Evolutionary conservation across 2,329 filamentous ascomycete species (phyloP).

Genomic region (Pestalotiopsis sp.): DNA sequence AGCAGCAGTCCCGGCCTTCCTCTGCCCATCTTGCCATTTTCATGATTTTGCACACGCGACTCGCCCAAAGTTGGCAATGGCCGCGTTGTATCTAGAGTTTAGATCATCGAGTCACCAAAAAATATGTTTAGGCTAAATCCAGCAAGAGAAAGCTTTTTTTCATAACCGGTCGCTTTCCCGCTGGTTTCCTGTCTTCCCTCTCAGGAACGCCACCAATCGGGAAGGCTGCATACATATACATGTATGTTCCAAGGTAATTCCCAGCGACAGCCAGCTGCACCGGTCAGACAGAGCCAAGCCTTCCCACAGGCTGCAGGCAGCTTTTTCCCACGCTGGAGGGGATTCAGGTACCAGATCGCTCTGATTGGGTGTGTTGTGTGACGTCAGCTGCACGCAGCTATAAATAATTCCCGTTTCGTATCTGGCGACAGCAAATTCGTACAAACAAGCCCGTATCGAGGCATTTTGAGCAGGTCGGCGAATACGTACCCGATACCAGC

Average conservation of each 20-base stretch:
- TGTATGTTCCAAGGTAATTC: background rate
- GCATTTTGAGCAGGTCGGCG: too few species aligned
- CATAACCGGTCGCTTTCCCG: background rate
- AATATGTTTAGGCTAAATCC: background rate
- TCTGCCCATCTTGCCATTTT: background rate
- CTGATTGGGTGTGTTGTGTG: background rate
- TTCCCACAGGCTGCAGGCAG: background rate
- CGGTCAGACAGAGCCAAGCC: background rate
- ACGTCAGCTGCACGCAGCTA: background rate
- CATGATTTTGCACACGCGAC: background rate
- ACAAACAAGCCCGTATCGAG: too few species aligned
- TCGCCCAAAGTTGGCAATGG: background rate
- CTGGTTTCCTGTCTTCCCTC: background rate
- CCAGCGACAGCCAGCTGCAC: background rate
- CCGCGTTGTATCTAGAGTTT: background rate
- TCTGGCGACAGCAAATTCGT: too few species aligned
- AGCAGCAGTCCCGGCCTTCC: background rate
- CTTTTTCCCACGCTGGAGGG: background rate
- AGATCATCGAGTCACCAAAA: background rate
- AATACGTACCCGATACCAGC: too few species aligned
- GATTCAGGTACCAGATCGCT: background rate
- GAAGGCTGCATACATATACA: background rate
- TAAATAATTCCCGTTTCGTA: background rate
- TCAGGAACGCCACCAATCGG: background rate
- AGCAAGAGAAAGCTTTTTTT: background rate